Evolutionary conservation across 2,329 filamentous ascomycete species (phyloP).

Genomic region (Pseudogymnoascus sp.): DNA sequence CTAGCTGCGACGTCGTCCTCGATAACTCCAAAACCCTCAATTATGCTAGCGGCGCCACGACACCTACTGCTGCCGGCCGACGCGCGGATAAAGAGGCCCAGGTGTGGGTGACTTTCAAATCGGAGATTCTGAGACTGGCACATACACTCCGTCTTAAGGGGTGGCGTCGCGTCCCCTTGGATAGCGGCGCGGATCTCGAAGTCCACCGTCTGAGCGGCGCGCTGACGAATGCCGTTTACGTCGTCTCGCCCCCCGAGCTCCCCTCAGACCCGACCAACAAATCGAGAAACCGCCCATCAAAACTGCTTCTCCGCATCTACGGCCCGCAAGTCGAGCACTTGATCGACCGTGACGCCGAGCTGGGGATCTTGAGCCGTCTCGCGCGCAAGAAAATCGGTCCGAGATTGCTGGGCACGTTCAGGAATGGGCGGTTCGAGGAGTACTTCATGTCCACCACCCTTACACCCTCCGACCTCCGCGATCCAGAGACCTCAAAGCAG

Average conservation of each 20-base stretch:
- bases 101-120: slow-evolving; percentile 82
- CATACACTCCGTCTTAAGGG: slow-evolving; percentile 88
- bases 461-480: slow-evolving; percentile 67
- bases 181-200: slow-evolving; percentile 58
- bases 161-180: slow-evolving; percentile 76
- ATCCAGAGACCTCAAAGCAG: slow-evolving; percentile 76
- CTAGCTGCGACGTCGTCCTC: slow-evolving; percentile 73
- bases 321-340: slow-evolving; percentile 92
- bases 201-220: slow-evolving; percentile 81
- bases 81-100: slow-evolving; percentile 61
- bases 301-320: slow-evolving; percentile 84
- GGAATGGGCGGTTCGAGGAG: slow-evolving; percentile 92
- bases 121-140: slow-evolving; percentile 79
- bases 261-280: slow-evolving; percentile 38
- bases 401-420: slow-evolving; percentile 81
- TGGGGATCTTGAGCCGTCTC: slow-evolving; percentile 77
- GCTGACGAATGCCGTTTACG: slow-evolving; percentile 93
- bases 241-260: slow-evolving; percentile 72
- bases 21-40: slow-evolving; percentile 87
- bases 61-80: slow-evolving; percentile 35
- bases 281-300: slow-evolving; percentile 36
- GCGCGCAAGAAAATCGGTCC: slow-evolving; percentile 91
- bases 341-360: slow-evolving; percentile 86
- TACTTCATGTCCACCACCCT: slow-evolving; percentile 82
- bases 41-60: slow-evolving; percentile 52